Base-by-base conservation (phyloP, 1,284 basidiomycete genomes). In the Apiotrichum laibachii region DNA sequence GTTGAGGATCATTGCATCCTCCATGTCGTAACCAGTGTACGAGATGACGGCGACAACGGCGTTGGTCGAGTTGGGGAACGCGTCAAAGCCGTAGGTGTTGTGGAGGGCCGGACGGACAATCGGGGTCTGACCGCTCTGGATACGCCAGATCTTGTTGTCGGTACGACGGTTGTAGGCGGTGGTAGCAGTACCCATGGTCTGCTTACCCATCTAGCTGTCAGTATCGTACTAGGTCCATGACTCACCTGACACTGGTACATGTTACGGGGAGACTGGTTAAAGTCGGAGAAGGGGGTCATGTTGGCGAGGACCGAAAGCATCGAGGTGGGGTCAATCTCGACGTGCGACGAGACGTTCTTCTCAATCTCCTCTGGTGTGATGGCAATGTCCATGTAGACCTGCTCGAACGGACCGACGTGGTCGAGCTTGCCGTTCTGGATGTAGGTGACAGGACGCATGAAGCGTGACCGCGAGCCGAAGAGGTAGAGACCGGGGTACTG, bases 1-100 rank as follows among this genome's bases (percentile, higher is more conserved):
- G 81, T 99, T 99, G 55, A 99, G 81, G 68, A 99, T 99, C 96
- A 99, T 99, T 63, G 96, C 96, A 71, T 99, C 96, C 80, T 99
- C 96, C 96, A 99, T 99, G 77, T 99, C 96, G 79, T 99, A 99
- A 8, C 96, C 96, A 0, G 96, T 99, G 78, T 99, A 99, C 0
- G 96, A 99, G 68, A 99, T 98, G 74, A 99, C 96, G 22, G 96
- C 96, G 54, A 99, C 96, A 59, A 99, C 84, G 18, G 96, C 96
- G 77, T 99, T 99, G 46, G 90, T 97, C 18, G 95, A 96, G 73
- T 96, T 99, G 1, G 96, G 96, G 83, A 94, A 99, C 53, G 90
- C 87, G 78, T 99, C 96, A 88, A 99, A 97, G 47, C 90, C 93
- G 77, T 99, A 99, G n/a, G 87, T 86, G 75, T 92, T 90, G 81